Evolutionary conservation across 2,329 filamentous ascomycete genomes (phyloP), one percentile per base, ranked within the genome.

Genomic region (Fusarium incarnatum): DNA sequence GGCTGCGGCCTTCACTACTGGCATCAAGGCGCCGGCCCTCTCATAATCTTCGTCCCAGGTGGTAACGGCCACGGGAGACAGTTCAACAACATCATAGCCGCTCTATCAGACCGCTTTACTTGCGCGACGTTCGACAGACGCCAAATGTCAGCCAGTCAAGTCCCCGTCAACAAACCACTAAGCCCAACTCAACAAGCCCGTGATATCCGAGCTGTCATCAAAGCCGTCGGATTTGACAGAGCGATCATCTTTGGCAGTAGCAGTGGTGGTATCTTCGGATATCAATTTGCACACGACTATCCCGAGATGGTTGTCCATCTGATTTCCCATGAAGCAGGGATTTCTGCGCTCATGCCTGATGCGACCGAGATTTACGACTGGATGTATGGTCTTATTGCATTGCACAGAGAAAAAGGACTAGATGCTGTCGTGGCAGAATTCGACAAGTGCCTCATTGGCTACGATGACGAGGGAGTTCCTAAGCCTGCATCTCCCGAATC

Each of bases 101-200:
- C 60, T 12, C 16, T 64, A 1, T 52, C 53, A 8, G 32, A 42
- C 9, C 40, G 60, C 0, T 64, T 37, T 3, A 64, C 53, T 2
- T 64, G 62, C 13, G 53, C 10, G 0, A 64, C 62, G 0, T 59
- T 64, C 1, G 62, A 64, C 11, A 47, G 62, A 10, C 62, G 60
- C 1, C 60, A 64, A 25, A 64, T 64, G 60, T 65, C 62, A 4
- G 60, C 62, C 1, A 64, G 62, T 0, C 60, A 65, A 42, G 62
- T 65, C n/a, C 18, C n/a, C 0, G 8, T 64, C 9, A 64, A 65
- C 16, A 60, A 65, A 3, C 28, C 45, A 5, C 1, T 64, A 0
- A 64, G 40, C 0, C 37, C 37, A 13, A 37, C 62, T 2, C 62
- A 64, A 32, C 62, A 64, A 25, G 62, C 60, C 0, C 62, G 62